Evolutionary conservation across 2,329 filamentous ascomycete genomes (phyloP).

Genomic region (Neonectria ditissima): DNA sequence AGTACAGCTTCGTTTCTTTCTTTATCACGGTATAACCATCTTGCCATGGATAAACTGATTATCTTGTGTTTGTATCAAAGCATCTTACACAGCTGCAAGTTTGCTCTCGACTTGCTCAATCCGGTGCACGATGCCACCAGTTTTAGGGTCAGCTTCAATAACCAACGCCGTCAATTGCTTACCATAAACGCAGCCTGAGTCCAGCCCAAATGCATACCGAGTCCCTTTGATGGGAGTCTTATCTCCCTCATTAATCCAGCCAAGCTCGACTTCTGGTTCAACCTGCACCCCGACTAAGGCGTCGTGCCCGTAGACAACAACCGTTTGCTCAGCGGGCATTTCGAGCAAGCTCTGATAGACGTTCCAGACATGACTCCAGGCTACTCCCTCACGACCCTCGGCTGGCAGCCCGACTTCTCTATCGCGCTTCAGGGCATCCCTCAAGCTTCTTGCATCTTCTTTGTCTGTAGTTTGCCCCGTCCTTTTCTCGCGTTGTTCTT

Average conservation of each 20-base stretch:
- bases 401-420: slow-evolving; percentile 14
- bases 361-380: slow-evolving; percentile 38
- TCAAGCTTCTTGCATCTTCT: neutral
- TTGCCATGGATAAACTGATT: too few species aligned
- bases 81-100: too few species aligned
- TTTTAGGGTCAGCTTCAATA: neutral
- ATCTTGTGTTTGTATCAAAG: too few species aligned
- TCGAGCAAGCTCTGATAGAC: slow-evolving; percentile 30
- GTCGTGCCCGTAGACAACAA: slow-evolving; percentile 88
- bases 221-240: neutral
- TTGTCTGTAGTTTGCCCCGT: slow-evolving; percentile 8
- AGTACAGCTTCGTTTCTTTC: too few species aligned
- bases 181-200: slow-evolving; percentile 82
- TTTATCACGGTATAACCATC: too few species aligned
- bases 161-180: slow-evolving; percentile 35
- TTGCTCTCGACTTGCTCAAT: slow-evolving; percentile 11
- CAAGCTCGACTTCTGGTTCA: slow-evolving; percentile 38
- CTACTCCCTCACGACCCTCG: slow-evolving; percentile 31
- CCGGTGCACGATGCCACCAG: slow-evolving; percentile 18
- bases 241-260: neutral
- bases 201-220: slow-evolving; percentile 82
- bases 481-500: neutral
- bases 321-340: slow-evolving; percentile 55
- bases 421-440: neutral
- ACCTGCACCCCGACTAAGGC: slow-evolving; percentile 71